Evolutionary conservation across 2,329 filamentous ascomycete genomes (phyloP), one percentile per base, ranked within the genome.

Genomic region (Tolypocladium guangdongense): DNA sequence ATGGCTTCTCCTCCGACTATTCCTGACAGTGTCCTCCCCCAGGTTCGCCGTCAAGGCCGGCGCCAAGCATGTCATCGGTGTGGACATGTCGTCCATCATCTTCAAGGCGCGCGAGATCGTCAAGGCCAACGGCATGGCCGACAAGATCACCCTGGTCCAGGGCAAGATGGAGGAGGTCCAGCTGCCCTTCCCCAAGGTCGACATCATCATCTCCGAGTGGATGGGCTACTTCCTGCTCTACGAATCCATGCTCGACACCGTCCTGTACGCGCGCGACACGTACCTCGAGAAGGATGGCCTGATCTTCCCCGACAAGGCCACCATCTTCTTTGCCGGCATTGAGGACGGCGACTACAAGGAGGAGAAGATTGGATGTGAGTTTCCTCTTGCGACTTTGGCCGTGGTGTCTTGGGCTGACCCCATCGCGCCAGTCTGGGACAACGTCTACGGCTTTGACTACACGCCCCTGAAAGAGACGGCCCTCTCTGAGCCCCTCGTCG

Each of bases 171-270:
- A 99, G 77, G 93, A 99, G 76, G 90, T 99, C 47, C 78, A 87
- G 66, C 78, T 99, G 58, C 93, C 93, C 22, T 96, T 87, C 73
- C 87, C 90, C 66, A 88, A 97, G 74, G 93, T 99, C 60, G 93
- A 99, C 68, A 99, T 99, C 69, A 99, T 99, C 75, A 95, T 99
- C 70, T 97, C 92, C 2, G 93, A 99, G 78, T 99, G 93, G 93
- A 99, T 99, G 93, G 93, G 93, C 36, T 99, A 99, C 77, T 97
- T 97, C 78, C 77, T 99, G 52, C 84, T 99, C 57, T 99, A 99
- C 74, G 93, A 99, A 83, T 88, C 83, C 82, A 99, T 99, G 93
- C 74, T 99, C 67, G 93, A 99, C 76, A 99, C 93, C 35, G 93
- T 99, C 50, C 81, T 99, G 55, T 97, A 96, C 68, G 93, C 93